Conservation (phyloP, 176 grass and related monocot genomes). For the Zoysia japonica region DNA sequence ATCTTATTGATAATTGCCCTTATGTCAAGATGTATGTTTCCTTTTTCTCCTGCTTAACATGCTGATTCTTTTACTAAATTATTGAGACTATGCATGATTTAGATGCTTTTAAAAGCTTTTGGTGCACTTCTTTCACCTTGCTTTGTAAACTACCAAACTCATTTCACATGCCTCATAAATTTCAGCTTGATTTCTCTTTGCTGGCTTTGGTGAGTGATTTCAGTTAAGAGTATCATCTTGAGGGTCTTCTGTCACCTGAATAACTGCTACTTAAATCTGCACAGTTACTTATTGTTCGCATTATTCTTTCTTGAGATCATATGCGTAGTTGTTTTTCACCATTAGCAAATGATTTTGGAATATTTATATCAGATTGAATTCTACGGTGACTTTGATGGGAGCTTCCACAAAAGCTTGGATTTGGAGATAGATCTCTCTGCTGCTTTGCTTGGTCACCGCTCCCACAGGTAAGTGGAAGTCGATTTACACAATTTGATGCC, state of each 20-base stretch:
- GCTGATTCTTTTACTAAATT: neutral
- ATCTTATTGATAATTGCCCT: neutral
- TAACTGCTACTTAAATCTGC: neutral
- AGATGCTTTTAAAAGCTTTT: neutral
- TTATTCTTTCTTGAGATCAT: slow-evolving; percentile 1
- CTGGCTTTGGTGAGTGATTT: slow-evolving; percentile 4
- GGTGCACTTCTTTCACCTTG: neutral
- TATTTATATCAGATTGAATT: slow-evolving; percentile 74
- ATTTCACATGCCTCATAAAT: neutral
- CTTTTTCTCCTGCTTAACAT: slow-evolving; percentile 7
- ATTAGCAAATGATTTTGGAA: slow-evolving; percentile 13
- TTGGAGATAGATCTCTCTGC: slow-evolving; percentile 89
- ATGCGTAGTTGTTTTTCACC: neutral
- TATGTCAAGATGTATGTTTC: slow-evolving; percentile 4
- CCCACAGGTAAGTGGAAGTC: slow-evolving; percentile 63
- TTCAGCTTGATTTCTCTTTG: neutral
- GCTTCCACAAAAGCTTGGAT: slow-evolving; percentile 95
- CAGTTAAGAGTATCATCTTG: slow-evolving; percentile 4
- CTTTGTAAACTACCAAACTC: neutral
- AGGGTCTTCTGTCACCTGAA: neutral
- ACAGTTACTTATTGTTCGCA: neutral
- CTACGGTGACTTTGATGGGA: slow-evolving; percentile 94
- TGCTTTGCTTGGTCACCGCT: slow-evolving; percentile 86
- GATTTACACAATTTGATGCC: neutral
- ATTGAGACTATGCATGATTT: neutral